A percentile compares a stretch with the other conserved stretches of the same genome.
phyloP scores from a whole-genome alignment of 78 protist species.

The Dictyostelium capitatum region DNA sequence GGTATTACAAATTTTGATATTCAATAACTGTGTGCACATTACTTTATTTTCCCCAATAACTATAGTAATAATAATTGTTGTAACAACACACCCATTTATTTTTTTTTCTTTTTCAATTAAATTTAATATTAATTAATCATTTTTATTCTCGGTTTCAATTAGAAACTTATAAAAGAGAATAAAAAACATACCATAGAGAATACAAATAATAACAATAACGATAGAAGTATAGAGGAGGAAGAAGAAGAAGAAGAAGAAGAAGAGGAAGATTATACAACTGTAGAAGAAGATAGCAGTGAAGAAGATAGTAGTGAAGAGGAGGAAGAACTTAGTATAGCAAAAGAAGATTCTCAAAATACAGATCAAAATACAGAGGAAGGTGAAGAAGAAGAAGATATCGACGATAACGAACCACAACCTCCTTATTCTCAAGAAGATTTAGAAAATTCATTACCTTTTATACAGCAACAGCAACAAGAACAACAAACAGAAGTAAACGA shows the following conservation, averaged over 20 bases:
- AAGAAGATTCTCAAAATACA: not conserved
- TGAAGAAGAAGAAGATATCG: not conserved
- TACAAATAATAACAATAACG: not conserved
- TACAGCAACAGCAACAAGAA: too few relatives aligned
- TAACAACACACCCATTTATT: not conserved
- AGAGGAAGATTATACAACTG: not conserved
- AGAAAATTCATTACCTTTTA: too few relatives aligned
- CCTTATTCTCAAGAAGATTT: too few relatives aligned
- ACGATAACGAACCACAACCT: too few relatives aligned
- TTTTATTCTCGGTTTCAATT: constrained; percentile 42
- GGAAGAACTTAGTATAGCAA: not conserved
- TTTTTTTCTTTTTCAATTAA: not conserved
- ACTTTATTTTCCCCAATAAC: too few relatives aligned
- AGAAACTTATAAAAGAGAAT: constrained; percentile 34
- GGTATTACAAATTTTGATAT: too few relatives aligned
- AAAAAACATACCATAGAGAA: constrained; percentile 28
- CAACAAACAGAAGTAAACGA: too few relatives aligned
- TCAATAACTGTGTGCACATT: too few relatives aligned
- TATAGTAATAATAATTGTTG: too few relatives aligned
- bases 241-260: not conserved
- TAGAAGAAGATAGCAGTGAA: not conserved
- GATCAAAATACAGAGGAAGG: not conserved
- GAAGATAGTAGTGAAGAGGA: not conserved
- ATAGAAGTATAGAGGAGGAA: not conserved
- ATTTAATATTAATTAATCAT: constrained; percentile 15